phyloP scores from a whole-genome alignment of 2,329 filamentous ascomycete genomes.

The Erysiphe neolycopersici region DNA sequence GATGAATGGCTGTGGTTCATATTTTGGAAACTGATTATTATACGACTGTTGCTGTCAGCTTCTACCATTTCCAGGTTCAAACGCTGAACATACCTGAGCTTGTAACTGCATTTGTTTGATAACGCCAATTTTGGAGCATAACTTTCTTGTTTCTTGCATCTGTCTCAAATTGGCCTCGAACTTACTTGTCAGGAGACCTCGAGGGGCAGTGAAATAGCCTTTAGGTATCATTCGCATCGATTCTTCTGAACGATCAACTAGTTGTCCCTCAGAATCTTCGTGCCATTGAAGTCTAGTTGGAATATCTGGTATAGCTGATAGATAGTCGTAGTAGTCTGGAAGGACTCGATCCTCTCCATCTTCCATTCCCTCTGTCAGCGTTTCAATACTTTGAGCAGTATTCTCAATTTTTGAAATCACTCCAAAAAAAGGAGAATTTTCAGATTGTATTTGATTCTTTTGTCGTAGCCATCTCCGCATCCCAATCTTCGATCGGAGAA shows the following conservation, averaged over 20 bases:
- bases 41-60: constrained; percentile 37
- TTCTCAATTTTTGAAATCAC: constrained; percentile 20
- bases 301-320: constrained; percentile 68
- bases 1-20: constrained; percentile 66
- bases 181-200: constrained; percentile 46
- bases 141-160: constrained; percentile 88
- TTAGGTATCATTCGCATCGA: constrained; percentile 52
- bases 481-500: constrained; percentile 58
- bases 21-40: constrained; percentile 94
- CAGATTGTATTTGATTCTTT: constrained; percentile 37
- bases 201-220: constrained; percentile 49
- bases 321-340: constrained; percentile 81
- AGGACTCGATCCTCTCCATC: constrained; percentile 52
- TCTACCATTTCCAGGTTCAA: neutral
- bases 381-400: constrained; percentile 31
- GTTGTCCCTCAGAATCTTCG: constrained; percentile 67
- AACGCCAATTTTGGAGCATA: constrained; percentile 87
- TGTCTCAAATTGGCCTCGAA: constrained; percentile 81
- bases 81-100: constrained; percentile 39
- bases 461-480: constrained; percentile 76
- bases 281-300: constrained; percentile 57
- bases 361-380: constrained; percentile 84
- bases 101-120: constrained; percentile 99
- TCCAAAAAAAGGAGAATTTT: constrained; percentile 17
- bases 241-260: constrained; percentile 69